phyloP scores from a whole-genome alignment of 805 yeast genomes.

The Nakazawaea anatomiae region DNA sequence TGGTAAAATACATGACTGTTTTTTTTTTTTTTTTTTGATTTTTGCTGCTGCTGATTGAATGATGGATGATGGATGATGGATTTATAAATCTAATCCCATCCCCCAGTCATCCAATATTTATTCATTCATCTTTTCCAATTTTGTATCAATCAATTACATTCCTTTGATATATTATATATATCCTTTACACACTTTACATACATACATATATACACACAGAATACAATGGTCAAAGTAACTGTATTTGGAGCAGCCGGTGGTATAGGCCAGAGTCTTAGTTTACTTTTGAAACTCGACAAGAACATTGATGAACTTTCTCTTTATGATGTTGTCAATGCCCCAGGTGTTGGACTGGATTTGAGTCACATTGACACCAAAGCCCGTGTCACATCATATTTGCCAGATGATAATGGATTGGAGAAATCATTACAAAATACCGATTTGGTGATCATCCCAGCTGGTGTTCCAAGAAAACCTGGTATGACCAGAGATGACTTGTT shows the following conservation, averaged over 20 bases:
- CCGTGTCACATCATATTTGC: slow-evolving; percentile 37
- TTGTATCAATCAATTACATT: no score
- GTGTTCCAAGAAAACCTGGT: slow-evolving; percentile 61
- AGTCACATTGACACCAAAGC: slow-evolving; percentile 75
- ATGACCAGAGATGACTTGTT: slow-evolving; percentile 61
- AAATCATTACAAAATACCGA: slow-evolving; percentile 39
- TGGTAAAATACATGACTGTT: neutral
- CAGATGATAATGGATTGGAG: slow-evolving; percentile 28
- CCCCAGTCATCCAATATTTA: no score
- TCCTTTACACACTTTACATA: neutral
- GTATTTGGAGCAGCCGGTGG: slow-evolving; percentile 94
- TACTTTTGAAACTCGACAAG: slow-evolving; percentile 67
- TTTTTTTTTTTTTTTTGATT: neutral
- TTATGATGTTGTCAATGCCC: slow-evolving; percentile 78
- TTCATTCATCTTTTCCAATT: no score
- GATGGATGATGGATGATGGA: no score
- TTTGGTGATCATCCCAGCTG: slow-evolving; percentile 53
- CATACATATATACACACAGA: neutral
- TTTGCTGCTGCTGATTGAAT: neutral
- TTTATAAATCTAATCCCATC: no score
- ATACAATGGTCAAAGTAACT: slow-evolving; percentile 52
- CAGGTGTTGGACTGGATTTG: slow-evolving; percentile 87
- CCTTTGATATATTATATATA: neutral
- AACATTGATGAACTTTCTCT: slow-evolving; percentile 62
- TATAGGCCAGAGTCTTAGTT: slow-evolving; percentile 88